These are phyloP conservation scores for Paramecium sexaurelia DNA, from an alignment of 73 alveolate species.

Conservation along the genomic window DNA sequence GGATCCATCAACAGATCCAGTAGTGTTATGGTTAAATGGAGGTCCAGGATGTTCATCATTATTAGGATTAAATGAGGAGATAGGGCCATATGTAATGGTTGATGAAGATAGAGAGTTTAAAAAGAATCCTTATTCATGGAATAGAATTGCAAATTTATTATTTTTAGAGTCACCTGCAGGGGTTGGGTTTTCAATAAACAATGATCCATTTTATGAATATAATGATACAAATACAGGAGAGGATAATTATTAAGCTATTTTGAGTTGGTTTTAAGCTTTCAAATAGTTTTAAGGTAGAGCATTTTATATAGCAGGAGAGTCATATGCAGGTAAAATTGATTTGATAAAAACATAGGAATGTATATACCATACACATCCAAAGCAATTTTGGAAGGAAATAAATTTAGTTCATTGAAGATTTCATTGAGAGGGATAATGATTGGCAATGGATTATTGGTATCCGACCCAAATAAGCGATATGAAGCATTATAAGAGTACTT, in stretches of 20 bases:
- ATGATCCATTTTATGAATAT: background rate
- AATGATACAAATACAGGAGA: conserved; percentile 62
- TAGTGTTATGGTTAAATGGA: conserved; percentile 91
- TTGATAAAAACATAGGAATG: conserved; percentile 59
- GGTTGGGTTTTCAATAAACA: conserved; percentile 85
- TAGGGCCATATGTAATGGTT: conserved; percentile 84
- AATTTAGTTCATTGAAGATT: background rate
- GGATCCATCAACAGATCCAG: conserved; percentile 81
- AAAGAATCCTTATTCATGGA: conserved; percentile 92
- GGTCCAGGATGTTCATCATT: conserved; percentile 95
- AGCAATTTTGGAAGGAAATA: conserved; percentile 18
- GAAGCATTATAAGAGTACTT: conserved; percentile 11
- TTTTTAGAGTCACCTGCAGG: conserved; percentile 97
- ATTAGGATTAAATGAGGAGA: conserved; percentile 84
- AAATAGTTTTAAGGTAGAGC: conserved; percentile 79
- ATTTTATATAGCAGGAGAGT: conserved; percentile 92
- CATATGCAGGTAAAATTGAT: conserved; percentile 82
- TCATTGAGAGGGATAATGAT: conserved; percentile 69
- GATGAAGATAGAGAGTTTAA: conserved; percentile 74
- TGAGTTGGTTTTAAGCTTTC: conserved; percentile 56
- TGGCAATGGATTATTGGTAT: conserved; percentile 74
- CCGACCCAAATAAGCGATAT: background rate
- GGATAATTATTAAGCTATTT: conserved; percentile 67
- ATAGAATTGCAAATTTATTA: conserved; percentile 80
- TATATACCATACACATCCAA: conserved; percentile 88